Evolutionary conservation across 1,284 basidiomycete species (phyloP), one percentile per base, ranked within the genome.

Genomic region (Fomitopsis palustris): DNA sequence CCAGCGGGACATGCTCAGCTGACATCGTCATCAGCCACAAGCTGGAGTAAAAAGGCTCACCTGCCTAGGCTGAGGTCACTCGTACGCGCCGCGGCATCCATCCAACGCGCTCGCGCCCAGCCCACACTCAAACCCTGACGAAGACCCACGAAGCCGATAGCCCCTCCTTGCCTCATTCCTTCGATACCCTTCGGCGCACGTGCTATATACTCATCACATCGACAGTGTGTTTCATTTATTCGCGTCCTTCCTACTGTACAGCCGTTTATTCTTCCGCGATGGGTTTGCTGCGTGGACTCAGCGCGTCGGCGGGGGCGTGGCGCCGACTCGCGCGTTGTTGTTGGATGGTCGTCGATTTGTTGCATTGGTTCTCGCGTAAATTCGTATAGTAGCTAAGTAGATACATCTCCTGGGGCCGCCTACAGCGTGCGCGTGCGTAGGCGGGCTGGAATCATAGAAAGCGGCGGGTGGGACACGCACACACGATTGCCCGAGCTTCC

Each of bases 11-110:
- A 21, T 55, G 31, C 54, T 33, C 27, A 49, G 29, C 45, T 55
- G 31, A 58, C 16, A 29, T 31, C 5, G 42, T 39, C 45, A 19
- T 7, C 59, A 74, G 72, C 23, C 65, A 66, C 64, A 74, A 74
- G 65, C 64, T 65, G 39, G 72, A 74, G 61, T 74, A 53, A 69
- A 52, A 37, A 29, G 54, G 43, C 52, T 51, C 39, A 21, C 35
- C 25, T 27, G 45, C 45, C 21, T 17, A 16, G 19, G 45, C 14
- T 47, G 45, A 25, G 27, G 10, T 4, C 25, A 16, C 25, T 29
- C 17, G 45, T 14, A 27, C 21, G 42, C 42, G 42, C 21, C 21
- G 42, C 42, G 23, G 23, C 42, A 19, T 4, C 14, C 25, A n/a
- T 16, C 12, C 14, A 7, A 31, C 23, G 31, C 55, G 33, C 21